Evolutionary conservation across 306 rosid species (phyloP), one percentile per base, ranked within the genome.

Genomic region (Pyrus communis): DNA sequence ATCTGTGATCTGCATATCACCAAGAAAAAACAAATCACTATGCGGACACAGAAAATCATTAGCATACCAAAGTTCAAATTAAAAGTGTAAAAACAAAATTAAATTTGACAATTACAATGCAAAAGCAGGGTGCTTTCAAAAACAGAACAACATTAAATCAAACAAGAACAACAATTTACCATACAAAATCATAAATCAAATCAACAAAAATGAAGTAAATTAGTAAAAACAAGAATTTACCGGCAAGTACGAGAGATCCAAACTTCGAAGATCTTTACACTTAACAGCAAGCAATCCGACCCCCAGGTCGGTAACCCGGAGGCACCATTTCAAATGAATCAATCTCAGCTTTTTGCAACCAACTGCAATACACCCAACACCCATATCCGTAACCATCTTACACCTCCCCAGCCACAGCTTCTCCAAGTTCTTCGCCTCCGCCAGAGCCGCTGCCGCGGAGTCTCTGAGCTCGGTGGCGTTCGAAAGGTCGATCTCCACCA

Each of bases 201-300:
- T 23, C 28, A 9, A 52, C 64, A 13, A 17, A 43, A 43, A 42
- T 42, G 18, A 51, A 57, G 76, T 76, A 68, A 65, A 3, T 25
- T 27, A 13, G 46, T 65, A 11, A n/a, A 51, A 43, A 27, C 27
- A 61, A 35, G 23, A 57, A 57, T 77, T 78, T 79, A 95, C 98
- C 78, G 88, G 97, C 85, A 92, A 81, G 83, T 90, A 90, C 14
- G 99, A 92, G 65, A 95, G 97, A 88, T 95, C 98, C 85, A 95
- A 74, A 70, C 81, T 64, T 0, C 80, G 85, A 65, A 95, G 82
- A 38, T 92, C 90, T 75, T 84, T 82, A 13, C 99, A 95, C 85
- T 95, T 95, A 7, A 92, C 84, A 28, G 99, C 99, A 67, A 95
- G 66, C 86, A 92, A 86, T 21, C 82, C 93, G 18, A 95, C 92